These are phyloP conservation scores for Trichoderma arundinaceum DNA, from an alignment of 2,329 filamentous ascomycete species.

Conservation along the genomic window DNA sequence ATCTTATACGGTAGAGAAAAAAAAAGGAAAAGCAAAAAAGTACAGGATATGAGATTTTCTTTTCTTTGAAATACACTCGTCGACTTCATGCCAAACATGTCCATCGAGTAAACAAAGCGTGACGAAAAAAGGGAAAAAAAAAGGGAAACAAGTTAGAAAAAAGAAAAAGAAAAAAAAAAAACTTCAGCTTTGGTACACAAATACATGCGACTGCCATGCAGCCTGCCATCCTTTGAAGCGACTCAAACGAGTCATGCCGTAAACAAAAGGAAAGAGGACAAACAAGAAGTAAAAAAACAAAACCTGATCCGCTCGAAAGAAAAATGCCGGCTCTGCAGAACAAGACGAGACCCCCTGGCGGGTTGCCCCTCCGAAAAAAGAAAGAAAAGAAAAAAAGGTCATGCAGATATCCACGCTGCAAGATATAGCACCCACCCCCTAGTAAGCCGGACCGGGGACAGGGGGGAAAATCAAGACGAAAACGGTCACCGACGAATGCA, in stretches of 20 bases:
- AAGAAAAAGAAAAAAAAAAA: not conserved
- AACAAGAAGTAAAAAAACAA: not conserved
- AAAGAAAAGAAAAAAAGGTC: not conserved
- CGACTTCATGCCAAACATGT: constrained; percentile 9
- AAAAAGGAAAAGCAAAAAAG: not conserved
- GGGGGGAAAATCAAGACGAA: not conserved
- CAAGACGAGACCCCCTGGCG: constrained; percentile 6
- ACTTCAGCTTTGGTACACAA: not conserved
- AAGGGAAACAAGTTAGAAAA: no score
- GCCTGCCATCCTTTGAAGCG: constrained; percentile 14
- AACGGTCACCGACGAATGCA: constrained; percentile 1
- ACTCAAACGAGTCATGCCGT: constrained; percentile 21
- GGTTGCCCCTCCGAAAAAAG: constrained; percentile 1
- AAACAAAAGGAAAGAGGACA: not conserved
- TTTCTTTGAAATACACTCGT: constrained; percentile 15
- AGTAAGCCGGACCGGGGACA: not conserved
- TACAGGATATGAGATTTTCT: constrained; percentile 7
- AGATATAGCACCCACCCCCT: constrained; percentile 18
- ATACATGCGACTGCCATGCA: constrained; percentile 23
- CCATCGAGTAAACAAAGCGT: not conserved
- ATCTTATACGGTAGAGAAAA: not conserved
- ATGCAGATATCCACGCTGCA: constrained; percentile 25
- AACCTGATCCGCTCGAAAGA: constrained; percentile 18
- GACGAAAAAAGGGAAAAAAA: not conserved
- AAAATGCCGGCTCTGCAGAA: constrained; percentile 25